Percentiles rank a stretch among this genome's conserved stretches.
phyloP scores from a whole-genome alignment of 768 basidiomycete genomes.

The Pulveroboletus sp. region DNA sequence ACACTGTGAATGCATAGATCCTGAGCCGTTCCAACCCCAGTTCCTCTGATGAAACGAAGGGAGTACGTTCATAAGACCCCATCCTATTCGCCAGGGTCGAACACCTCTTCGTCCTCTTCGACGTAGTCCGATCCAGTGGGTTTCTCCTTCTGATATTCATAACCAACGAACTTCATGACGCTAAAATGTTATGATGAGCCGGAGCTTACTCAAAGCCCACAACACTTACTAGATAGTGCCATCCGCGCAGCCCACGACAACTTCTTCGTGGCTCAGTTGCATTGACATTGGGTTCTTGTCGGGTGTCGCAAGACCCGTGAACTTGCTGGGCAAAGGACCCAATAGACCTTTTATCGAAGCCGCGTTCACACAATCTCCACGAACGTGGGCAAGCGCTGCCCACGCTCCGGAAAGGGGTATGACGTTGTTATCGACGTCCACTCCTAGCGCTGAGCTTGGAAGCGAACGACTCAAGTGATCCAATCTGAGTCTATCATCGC shows the following conservation, averaged over 20 bases:
- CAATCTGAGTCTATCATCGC: background rate
- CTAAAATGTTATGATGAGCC: constrained; percentile 26
- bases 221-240: constrained; percentile 81
- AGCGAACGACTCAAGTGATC: constrained; percentile 11
- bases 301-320: constrained; percentile 74
- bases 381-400: constrained; percentile 55
- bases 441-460: constrained; percentile 32
- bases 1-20: background rate
- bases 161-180: constrained; percentile 60
- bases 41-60: background rate
- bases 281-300: constrained; percentile 96
- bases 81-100: constrained; percentile 10
- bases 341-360: constrained; percentile 49
- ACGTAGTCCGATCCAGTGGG: background rate
- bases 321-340: constrained; percentile 62
- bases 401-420: constrained; percentile 71
- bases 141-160: constrained; percentile 43
- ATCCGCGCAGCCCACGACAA: constrained; percentile 87
- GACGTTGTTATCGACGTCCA: constrained; percentile 63
- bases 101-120: constrained; percentile 10
- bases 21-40: background rate
- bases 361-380: constrained; percentile 30
- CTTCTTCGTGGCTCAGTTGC: constrained; percentile 86
- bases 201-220: constrained; percentile 1
- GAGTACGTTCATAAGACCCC: background rate